Evolutionary conservation across 208 protist genomes (phyloP), one percentile per base, ranked within the genome.

Genomic region (Leishmania major): DNA sequence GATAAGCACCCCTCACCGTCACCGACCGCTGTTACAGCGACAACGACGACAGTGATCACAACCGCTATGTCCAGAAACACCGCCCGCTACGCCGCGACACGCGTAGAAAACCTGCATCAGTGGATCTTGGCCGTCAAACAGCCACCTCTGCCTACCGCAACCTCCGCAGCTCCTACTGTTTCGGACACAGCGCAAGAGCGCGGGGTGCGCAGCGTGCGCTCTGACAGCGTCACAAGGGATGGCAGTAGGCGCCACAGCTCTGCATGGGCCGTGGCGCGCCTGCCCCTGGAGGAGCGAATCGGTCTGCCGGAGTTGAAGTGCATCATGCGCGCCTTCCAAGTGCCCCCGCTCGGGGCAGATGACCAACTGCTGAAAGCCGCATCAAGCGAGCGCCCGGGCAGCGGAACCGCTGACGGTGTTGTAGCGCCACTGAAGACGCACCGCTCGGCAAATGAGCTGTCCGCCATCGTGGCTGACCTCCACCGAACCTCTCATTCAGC

Each of bases 261-360:
- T 1, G 13, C 75, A 49, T 40, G 45, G 2, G 51, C 10, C 28
- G 55, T 37, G 53, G 40, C 19, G 25, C 28, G 17, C 2, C 35
- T 69, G 4, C 75, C 75, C 17, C 73, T 95, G 8, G 90, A 93
- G 69, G 90, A 93, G 60, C 84, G 85, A n/a, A 89, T 95, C 43
- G 84, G 86, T 25, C 49, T 95, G n/a, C 80, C 86, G 4, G 86
- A 95, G 57, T 78, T 95, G 13, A 67, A 87, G 51, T 49, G 51
- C 2, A 86, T 95, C 22, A 93, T 95, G 90, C 35, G 73, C 8
- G 87, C 87, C 19, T 95, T 95, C 67, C 66, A 77, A 5, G 43
- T 62, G 15, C 40, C 57, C 37, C 78, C 66, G 7, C 35, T 69
- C 75, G 43, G 10, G 3, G 19, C n/a, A 19, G 43, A 47, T 55